Percentiles rank a stretch among this genome's conserved stretches.
phyloP scores from a whole-genome alignment of 495 filamentous ascomycete species.

The Penicillium coprophilum region DNA sequence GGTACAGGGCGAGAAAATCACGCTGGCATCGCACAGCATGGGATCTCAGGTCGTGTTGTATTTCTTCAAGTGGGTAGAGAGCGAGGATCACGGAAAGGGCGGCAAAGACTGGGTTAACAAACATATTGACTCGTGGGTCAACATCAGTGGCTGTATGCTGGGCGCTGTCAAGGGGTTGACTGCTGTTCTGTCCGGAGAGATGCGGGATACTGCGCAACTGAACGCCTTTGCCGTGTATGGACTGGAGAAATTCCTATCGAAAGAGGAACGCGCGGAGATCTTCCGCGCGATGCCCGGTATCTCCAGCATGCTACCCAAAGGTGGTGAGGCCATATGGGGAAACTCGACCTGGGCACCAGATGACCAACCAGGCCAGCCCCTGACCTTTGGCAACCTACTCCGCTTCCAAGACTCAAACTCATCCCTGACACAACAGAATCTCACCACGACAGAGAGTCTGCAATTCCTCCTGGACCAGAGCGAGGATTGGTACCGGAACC shows the following conservation, averaged over 20 bases:
- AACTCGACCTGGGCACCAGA: slow-evolving; percentile 88
- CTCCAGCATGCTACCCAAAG: slow-evolving; percentile 95
- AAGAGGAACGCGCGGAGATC: slow-evolving; percentile 86
- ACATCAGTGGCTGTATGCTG: slow-evolving; percentile 96
- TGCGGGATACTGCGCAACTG: slow-evolving; percentile 96
- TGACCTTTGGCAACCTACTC: slow-evolving; percentile 77
- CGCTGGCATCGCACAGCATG: slow-evolving; percentile 94
- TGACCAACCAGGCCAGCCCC: slow-evolving; percentile 68
- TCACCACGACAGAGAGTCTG: slow-evolving; percentile 76
- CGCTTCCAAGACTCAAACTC: slow-evolving; percentile 77
- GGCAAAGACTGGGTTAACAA: slow-evolving; percentile 87
- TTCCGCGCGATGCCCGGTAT: slow-evolving; percentile 97
- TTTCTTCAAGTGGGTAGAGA: slow-evolving; percentile 97
- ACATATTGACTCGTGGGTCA: slow-evolving; percentile 93
- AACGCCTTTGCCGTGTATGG: slow-evolving; percentile 98
- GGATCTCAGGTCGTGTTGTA: slow-evolving; percentile 93
- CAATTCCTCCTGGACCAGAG: slow-evolving; percentile 72
- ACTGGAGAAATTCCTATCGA: slow-evolving; percentile 90
- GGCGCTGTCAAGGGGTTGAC: slow-evolving; percentile 90
- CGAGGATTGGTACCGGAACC: slow-evolving; percentile 81
- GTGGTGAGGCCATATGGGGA: slow-evolving; percentile 92
- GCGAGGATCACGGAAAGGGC: slow-evolving; percentile 71
- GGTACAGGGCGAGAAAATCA: slow-evolving; percentile 72
- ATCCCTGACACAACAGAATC: slow-evolving; percentile 63
- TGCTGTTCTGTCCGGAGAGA: slow-evolving; percentile 91